Evolutionary conservation across 805 yeast species (phyloP).

Genomic region (Debaryomyces tyrocola): DNA sequence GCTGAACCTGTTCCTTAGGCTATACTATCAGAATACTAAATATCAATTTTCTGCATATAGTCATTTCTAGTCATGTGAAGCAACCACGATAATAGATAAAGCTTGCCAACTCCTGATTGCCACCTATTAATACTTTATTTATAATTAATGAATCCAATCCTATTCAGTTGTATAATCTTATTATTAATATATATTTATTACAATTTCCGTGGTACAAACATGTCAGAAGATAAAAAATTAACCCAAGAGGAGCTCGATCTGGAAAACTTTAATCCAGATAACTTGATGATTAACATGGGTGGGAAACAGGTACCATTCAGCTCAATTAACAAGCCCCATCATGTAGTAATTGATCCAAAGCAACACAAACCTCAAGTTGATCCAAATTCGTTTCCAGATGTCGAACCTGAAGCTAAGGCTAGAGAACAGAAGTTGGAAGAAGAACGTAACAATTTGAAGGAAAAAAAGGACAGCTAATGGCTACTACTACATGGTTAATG

Average conservation of each 20-base stretch:
- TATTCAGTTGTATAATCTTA: not conserved
- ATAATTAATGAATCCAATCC: not conserved
- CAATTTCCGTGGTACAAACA: not conserved
- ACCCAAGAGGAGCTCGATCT: conserved; percentile 9
- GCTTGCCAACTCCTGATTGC: not conserved
- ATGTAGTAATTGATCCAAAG: conserved; percentile 25
- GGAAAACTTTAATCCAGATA: conserved; percentile 3
- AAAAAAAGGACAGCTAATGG: conserved; percentile 2
- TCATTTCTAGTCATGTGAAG: conserved; percentile 3
- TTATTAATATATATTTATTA: not conserved
- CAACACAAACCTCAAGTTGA: conserved; percentile 22
- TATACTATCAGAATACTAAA: conserved; percentile 22
- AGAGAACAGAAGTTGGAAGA: conserved; percentile 21
- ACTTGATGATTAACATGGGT: conserved; percentile 27
- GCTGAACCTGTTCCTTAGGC: conserved; percentile 9
- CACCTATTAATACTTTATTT: not conserved
- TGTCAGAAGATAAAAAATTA: conserved; percentile 1
- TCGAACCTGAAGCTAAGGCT: conserved; percentile 32
- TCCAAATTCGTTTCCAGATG: conserved; percentile 27
- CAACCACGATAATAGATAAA: not conserved
- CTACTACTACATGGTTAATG: too few relatives aligned
- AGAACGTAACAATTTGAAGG: conserved; percentile 1
- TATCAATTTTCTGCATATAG: conserved; percentile 13
- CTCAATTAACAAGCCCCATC: conserved; percentile 40
- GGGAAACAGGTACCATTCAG: conserved; percentile 39